A percentile compares a stretch with the other conserved stretches of the same genome.
Evolutionary conservation across 495 filamentous ascomycete genomes (phyloP).

Genomic region (Thermochaetoides thermophila): DNA sequence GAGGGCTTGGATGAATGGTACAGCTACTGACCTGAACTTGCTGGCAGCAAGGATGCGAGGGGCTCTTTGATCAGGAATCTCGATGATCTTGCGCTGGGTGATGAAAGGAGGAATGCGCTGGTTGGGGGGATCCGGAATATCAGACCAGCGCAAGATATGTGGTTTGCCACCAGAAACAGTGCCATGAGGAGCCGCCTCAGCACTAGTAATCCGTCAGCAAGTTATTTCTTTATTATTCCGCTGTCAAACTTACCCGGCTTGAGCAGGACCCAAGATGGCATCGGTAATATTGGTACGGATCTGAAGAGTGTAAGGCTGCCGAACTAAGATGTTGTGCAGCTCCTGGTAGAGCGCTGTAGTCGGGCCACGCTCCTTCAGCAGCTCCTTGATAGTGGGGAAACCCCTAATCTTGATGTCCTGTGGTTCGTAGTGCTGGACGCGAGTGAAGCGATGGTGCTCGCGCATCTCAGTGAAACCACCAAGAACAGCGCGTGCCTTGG

Average conservation of each 20-base stretch:
- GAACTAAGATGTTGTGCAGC: constrained; percentile 22
- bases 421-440: constrained; percentile 22
- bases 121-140: constrained; percentile 27
- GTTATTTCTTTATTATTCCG: no score
- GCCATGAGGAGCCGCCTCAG: no score
- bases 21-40: constrained; percentile 18
- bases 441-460: constrained; percentile 20
- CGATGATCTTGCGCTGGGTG: constrained; percentile 24
- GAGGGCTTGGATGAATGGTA: background rate
- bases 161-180: constrained; percentile 2
- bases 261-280: no score
- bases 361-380: constrained; percentile 18
- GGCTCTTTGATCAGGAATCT: constrained; percentile 12
- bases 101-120: constrained; percentile 13
- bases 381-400: constrained; percentile 15
- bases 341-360: constrained; percentile 21
- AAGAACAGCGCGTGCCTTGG: constrained; percentile 23
- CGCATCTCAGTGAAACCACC: constrained; percentile 26
- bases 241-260: no score
- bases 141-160: constrained; percentile 23
- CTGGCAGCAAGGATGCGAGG: constrained; percentile 19
- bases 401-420: constrained; percentile 9
- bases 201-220: no score
- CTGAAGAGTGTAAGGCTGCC: constrained; percentile 28
- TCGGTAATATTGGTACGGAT: constrained; percentile 22